Conservation (phyloP, 2,329 filamentous ascomycete species). For the Davidsoniella australis region DNA sequence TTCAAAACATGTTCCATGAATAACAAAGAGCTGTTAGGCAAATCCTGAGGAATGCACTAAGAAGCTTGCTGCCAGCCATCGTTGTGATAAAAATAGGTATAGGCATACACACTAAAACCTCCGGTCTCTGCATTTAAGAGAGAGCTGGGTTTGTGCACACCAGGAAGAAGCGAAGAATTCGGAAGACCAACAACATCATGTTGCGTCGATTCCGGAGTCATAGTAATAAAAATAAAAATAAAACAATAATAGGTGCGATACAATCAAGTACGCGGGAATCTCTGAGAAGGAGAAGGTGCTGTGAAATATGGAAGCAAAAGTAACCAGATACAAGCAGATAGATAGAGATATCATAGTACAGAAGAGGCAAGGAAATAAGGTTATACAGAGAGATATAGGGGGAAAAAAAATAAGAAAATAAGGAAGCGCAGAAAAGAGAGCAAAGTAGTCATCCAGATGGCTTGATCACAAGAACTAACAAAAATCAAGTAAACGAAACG, state of each 20-base stretch:
- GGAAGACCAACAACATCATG: too few species aligned
- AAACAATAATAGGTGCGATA: constrained; percentile 2
- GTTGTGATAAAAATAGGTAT: too few species aligned
- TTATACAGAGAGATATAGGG: not conserved
- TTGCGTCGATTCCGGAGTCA: not conserved
- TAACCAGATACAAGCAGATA: constrained; percentile 1
- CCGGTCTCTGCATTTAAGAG: too few species aligned
- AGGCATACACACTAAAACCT: too few species aligned
- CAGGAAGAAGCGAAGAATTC: too few species aligned
- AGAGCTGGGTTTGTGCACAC: too few species aligned
- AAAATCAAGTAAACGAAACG: too few species aligned
- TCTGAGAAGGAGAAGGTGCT: not conserved
- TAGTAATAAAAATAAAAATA: not conserved
- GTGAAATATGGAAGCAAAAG: not conserved
- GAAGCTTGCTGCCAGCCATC: too few species aligned
- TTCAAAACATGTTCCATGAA: too few species aligned
- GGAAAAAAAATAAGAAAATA: not conserved
- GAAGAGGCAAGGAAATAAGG: not conserved
- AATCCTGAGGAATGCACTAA: too few species aligned
- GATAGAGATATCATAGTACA: not conserved
- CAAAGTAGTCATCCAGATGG: not conserved
- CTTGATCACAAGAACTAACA: too few species aligned
- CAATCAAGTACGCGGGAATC: constrained; percentile 7
- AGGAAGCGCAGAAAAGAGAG: not conserved
- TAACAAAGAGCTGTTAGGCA: too few species aligned